phyloP scores from a whole-genome alignment of 768 basidiomycete species.

The Lepiota brunneoincarnata region DNA sequence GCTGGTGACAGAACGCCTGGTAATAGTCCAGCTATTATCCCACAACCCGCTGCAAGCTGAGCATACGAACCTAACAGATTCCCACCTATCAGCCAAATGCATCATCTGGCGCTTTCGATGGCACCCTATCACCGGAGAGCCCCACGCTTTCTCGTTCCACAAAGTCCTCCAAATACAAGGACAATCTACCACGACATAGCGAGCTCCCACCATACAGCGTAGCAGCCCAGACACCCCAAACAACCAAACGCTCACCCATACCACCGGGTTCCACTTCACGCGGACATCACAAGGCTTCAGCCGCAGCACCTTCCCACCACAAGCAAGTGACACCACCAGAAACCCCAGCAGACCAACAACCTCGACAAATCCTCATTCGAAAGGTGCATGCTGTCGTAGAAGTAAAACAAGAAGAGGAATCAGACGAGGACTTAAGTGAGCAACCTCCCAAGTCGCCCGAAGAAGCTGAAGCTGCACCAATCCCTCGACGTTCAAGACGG shows the following conservation, averaged over 20 bases:
- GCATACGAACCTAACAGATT: neutral
- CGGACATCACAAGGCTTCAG: constrained; percentile 10
- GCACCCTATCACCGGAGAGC: neutral
- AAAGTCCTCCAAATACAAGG: constrained; percentile 4
- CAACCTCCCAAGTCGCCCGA: constrained; percentile 12
- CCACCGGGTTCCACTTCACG: constrained; percentile 26
- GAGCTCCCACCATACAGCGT: constrained; percentile 10
- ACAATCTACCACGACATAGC: constrained; percentile 3
- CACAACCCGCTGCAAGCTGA: neutral
- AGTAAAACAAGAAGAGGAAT: constrained; percentile 60
- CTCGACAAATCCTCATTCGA: constrained; percentile 44
- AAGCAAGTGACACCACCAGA: neutral
- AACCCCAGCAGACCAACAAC: constrained; percentile 6
- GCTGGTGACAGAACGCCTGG: constrained; percentile 47
- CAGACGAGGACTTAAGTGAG: constrained; percentile 27
- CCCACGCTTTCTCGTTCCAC: constrained; percentile 1
- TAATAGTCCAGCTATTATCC: constrained; percentile 29
- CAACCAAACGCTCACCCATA: constrained; percentile 22
- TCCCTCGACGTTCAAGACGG: constrained; percentile 7
- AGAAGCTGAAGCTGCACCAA: constrained; percentile 5
- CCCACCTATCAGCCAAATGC: constrained; percentile 14
- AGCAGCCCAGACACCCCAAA: constrained; percentile 7
- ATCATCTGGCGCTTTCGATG: neutral
- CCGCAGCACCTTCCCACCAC: neutral
- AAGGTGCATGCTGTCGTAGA: constrained; percentile 65